These are phyloP conservation scores for Teunomyces pallodes DNA, from an alignment of 805 yeast genomes.

Conservation along the genomic window DNA sequence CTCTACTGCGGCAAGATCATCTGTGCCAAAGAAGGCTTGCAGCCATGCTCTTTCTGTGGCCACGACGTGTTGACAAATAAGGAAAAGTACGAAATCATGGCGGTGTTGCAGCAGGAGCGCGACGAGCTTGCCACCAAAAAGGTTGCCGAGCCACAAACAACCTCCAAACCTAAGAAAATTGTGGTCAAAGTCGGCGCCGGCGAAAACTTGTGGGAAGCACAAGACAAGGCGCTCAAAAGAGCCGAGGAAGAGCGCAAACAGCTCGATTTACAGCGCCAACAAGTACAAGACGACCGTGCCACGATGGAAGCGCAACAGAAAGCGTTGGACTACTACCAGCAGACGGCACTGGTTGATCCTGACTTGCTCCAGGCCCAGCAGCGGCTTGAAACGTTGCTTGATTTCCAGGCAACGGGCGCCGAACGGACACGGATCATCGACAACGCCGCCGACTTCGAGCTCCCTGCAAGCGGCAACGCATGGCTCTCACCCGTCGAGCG, in stretches of 20 bases:
- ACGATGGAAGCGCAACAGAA: constrained; percentile 38
- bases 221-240: constrained; percentile 59
- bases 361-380: constrained; percentile 70
- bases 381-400: constrained; percentile 67
- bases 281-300: constrained; percentile 20
- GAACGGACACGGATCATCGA: constrained; percentile 92
- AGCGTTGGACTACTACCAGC: constrained; percentile 41
- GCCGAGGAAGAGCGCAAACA: constrained; percentile 47
- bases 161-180: constrained; percentile 31
- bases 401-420: constrained; percentile 82
- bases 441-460: constrained; percentile 83
- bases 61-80: constrained; percentile 56
- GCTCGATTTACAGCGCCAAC: constrained; percentile 20
- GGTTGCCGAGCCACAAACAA: constrained; percentile 10
- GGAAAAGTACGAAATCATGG: constrained; percentile 60
- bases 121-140: constrained; percentile 19
- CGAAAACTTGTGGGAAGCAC: constrained; percentile 64
- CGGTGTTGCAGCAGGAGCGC: constrained; percentile 54
- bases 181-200: constrained; percentile 56
- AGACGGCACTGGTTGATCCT: constrained; percentile 44
- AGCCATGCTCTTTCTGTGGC: constrained; percentile 86
- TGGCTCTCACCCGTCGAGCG: constrained; percentile 90
- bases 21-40: constrained; percentile 85
- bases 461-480: constrained; percentile 53
- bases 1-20: constrained; percentile 91